Base-by-base conservation (phyloP, 257 asterid species). In the Sherardia arvensis region DNA sequence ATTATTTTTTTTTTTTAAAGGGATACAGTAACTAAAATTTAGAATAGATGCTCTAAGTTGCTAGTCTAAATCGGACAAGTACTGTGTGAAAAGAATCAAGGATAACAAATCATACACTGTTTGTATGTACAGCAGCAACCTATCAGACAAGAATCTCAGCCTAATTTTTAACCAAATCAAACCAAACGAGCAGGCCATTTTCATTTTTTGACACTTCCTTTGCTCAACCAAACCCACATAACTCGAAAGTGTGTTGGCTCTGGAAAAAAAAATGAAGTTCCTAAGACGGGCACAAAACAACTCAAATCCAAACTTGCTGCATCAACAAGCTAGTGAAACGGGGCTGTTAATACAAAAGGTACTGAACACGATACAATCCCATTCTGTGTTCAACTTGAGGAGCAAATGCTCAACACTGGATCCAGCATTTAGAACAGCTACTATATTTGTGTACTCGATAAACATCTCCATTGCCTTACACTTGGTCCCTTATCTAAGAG, bases 401-500 rank as follows among this genome's bases (percentile, higher is more conserved):
- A 61, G 66, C 33, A 20, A 40, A 69, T 77, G 72, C 72, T 55
- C 66, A 30, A 65, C 60, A 73, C 68, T 65, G 56, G 75, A 63
- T 34, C 47, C 20, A 71, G 34, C 38, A 6, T 32, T 6, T 10
- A 68, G 29, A 40, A 30, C 69, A 28, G 40, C 58, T 51, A 33
- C 66, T 69, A 77, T 65, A 73, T 22, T 67, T 72, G 85, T 47
- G 83, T 69, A 34, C 80, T 77, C 54, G 85, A 74, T 47, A 84
- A 69, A 61, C 70, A 61, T 81, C 93, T 85, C 90, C 89, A 76
- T 48, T 80, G 90, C 59, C 93, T 85, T 32, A 72, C 75, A 61
- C 77, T 81, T 49, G 89, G 83, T 61, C 94, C 90, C 81, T 77
- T 83, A 67, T 93, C 90, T 61, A 93, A 70, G 53, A 90, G 90